A percentile compares a stretch with the other conserved stretches of the same genome.
Evolutionary conservation across 1,284 basidiomycete species (phyloP).

Genomic region (Sporisorium exsertum): DNA sequence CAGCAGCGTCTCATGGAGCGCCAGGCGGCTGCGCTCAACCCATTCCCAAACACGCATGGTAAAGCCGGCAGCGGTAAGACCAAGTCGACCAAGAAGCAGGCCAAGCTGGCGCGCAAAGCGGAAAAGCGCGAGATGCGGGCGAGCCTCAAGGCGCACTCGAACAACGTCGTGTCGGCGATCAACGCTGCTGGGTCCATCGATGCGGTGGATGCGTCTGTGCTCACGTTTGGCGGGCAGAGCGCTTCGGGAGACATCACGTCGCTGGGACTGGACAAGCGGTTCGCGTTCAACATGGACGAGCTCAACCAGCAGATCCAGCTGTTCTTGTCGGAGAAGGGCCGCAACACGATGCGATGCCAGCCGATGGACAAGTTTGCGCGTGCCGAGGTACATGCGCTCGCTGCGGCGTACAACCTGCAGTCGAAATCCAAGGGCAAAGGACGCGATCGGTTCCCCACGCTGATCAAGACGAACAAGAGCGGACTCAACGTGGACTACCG

Average conservation of each 20-base stretch:
- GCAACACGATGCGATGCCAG: slow-evolving; percentile 62
- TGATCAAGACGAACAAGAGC: slow-evolving; percentile 63
- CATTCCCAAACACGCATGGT: slow-evolving; percentile 65
- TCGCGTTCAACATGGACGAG: slow-evolving; percentile 55
- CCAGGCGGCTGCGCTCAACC: slow-evolving; percentile 73
- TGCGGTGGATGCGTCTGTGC: slow-evolving; percentile 30
- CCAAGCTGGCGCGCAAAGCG: slow-evolving; percentile 51
- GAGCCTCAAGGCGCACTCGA: slow-evolving; percentile 44
- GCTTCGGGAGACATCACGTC: slow-evolving; percentile 21
- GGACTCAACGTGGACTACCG: slow-evolving; percentile 46
- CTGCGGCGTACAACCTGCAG: slow-evolving; percentile 60
- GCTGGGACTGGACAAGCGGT: slow-evolving; percentile 33
- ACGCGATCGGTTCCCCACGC: slow-evolving; percentile 56
- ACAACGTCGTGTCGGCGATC: slow-evolving; percentile 34
- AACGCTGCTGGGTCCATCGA: slow-evolving; percentile 40
- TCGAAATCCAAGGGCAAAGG: slow-evolving; percentile 61
- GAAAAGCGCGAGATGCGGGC: slow-evolving; percentile 51
- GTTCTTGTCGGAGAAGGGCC: slow-evolving; percentile 51
- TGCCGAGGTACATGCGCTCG: slow-evolving; percentile 66
- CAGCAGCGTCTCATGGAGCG: slow-evolving; percentile 69
- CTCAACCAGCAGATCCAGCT: slow-evolving; percentile 59
- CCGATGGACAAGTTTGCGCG: slow-evolving; percentile 67
- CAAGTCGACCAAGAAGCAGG: slow-evolving; percentile 53
- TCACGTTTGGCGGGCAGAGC: slow-evolving; percentile 30
- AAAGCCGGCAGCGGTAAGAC: slow-evolving; percentile 36